These are phyloP conservation scores for Linum trigynum DNA, from an alignment of 345 rosid species.

Conservation along the genomic window DNA sequence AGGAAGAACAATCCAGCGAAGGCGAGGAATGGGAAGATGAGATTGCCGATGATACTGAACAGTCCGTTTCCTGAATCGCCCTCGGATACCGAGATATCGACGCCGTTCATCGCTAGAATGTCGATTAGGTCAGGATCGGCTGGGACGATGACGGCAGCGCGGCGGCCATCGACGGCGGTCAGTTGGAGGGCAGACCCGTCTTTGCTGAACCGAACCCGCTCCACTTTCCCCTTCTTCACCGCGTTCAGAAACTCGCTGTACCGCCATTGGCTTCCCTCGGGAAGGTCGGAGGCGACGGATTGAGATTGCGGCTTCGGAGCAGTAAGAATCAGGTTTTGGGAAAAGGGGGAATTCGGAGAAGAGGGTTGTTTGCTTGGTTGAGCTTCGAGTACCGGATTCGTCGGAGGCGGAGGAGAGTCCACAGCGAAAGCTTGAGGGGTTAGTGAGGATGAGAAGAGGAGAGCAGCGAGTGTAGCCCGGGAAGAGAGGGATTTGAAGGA, in stretches of 20 bases:
- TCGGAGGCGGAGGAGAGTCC: slow-evolving; percentile 27
- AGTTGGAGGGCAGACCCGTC: slow-evolving; percentile 59
- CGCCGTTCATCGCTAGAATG: slow-evolving; percentile 67
- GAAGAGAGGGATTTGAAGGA: slow-evolving; percentile 19
- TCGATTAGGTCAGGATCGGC: slow-evolving; percentile 67
- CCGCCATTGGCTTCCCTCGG: slow-evolving; percentile 65
- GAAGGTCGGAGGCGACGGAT: slow-evolving; percentile 34
- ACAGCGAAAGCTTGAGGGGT: slow-evolving; percentile 47
- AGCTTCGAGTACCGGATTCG: slow-evolving; percentile 34
- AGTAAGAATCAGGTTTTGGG: slow-evolving; percentile 38
- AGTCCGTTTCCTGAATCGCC: slow-evolving; percentile 64
- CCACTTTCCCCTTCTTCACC: slow-evolving; percentile 64
- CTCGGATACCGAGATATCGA: slow-evolving; percentile 67
- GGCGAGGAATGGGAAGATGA: slow-evolving; percentile 54
- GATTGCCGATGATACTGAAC: slow-evolving; percentile 48
- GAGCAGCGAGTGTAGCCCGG: slow-evolving; percentile 38
- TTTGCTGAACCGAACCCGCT: slow-evolving; percentile 68
- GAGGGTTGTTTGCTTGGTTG: slow-evolving; percentile 36
- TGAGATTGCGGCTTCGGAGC: slow-evolving; percentile 52
- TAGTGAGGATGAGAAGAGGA: slow-evolving; percentile 33
- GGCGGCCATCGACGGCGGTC: slow-evolving; percentile 57
- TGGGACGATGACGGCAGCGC: slow-evolving; percentile 52
- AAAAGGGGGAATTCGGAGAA: slow-evolving; percentile 31
- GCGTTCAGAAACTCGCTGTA: slow-evolving; percentile 80
- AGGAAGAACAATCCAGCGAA: slow-evolving; percentile 58